Evolutionary conservation across 225 moss, liverwort and hornwort species (phyloP).

Genomic region (Polytrichum commune): DNA sequence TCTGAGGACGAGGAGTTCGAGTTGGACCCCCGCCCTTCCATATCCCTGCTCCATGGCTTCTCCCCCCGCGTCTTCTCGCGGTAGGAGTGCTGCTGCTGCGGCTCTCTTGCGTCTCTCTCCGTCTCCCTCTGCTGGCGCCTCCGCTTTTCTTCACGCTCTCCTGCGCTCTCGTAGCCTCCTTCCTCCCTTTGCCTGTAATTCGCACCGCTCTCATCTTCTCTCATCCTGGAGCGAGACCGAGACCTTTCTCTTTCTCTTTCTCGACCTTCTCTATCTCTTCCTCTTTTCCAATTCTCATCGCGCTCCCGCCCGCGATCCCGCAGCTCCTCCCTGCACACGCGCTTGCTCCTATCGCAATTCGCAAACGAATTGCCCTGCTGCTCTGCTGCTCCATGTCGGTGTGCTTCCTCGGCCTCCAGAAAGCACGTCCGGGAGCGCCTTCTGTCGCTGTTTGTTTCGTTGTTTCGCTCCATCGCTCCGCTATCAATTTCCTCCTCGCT

Average conservation of each 20-base stretch:
- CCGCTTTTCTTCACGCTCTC: constrained; percentile 32
- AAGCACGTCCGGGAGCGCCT: not conserved
- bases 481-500: too few species aligned
- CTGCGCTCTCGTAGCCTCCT: constrained; percentile 23
- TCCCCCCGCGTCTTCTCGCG: constrained; percentile 25
- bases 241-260: constrained; percentile 17
- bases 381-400: not conserved
- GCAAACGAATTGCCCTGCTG: not conserved
- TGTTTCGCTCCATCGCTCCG: too few species aligned
- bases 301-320: constrained; percentile 3
- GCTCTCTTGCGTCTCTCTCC: constrained; percentile 21
- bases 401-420: not conserved
- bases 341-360: not conserved
- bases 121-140: constrained; percentile 35
- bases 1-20: not conserved
- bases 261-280: constrained; percentile 19
- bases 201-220: constrained; percentile 13
- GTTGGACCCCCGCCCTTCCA: constrained; percentile 15
- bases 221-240: constrained; percentile 3
- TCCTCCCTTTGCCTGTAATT: constrained; percentile 1
- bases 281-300: not conserved
- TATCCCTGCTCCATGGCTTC: constrained; percentile 26
- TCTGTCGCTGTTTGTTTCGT: not conserved
- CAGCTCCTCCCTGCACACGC: not conserved
- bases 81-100: not conserved